Evolutionary conservation across 164 flowering plant genomes (phyloP), one percentile per base, ranked within the genome.

Genomic region (Paratinospora sagittata): DNA sequence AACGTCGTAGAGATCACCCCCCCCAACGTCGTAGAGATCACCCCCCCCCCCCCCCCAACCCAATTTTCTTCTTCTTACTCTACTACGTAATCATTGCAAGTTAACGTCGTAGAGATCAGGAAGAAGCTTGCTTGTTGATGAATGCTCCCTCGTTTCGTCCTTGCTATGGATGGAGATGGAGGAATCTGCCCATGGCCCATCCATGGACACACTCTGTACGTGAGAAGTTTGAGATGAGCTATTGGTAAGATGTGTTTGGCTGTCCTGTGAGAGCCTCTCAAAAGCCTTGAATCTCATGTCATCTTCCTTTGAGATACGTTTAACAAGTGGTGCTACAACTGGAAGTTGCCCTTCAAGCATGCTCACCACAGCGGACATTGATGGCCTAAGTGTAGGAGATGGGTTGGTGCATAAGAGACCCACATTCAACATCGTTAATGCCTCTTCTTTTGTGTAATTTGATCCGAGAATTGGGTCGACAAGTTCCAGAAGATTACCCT

Each of bases 381-480:
- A 0, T n/a, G 97, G 97, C 69, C 97, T 83, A 6, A 85, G 83
- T 60, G 85, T 73, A 10, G 93, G 91, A 70, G 93, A 89, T 7
- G 88, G 86, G 67, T 88, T 89, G 24, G 92, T 79, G 88, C 97
- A 92, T 13, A 92, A 66, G n/a, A 92, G 83, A 47, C 83, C 87
- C 47, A 92, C 7, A 58, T 83, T 82, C 24, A 92, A 67, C 86
- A 88, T 85, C 62, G 80, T 77, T 80, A 78, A 34, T 26, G 85
- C 96, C 76, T 90, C 93, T 60, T 85, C 75, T 26, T 78, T 41
- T 0, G 87, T 78, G 77, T 82, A 90, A 26, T 81, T 77, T 39
- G 84, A 66, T 1, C 84, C 90, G 0, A 92, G 89, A 7, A 27
- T 67, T 43, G 91, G 91, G 69, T 92, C 97, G 43, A 89, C 88